Evolutionary conservation across 345 rosid genomes (phyloP).

Genomic region (Pelargonium nanum): DNA sequence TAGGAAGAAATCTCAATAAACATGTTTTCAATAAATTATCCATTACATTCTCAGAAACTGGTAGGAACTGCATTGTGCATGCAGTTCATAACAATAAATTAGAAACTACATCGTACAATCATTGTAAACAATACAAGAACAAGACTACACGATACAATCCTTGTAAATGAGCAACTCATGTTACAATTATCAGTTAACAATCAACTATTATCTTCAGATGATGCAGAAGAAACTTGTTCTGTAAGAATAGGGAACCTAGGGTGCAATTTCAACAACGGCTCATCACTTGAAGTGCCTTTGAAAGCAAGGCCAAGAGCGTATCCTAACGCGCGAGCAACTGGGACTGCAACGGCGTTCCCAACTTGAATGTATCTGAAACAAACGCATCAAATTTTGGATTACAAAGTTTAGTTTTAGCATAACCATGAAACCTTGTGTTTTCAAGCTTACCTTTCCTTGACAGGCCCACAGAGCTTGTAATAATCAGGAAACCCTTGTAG

Average conservation of each 20-base stretch:
- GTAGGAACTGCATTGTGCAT: too few species aligned
- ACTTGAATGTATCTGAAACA: conserved; percentile 54
- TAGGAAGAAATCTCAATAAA: too few species aligned
- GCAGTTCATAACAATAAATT: too few species aligned
- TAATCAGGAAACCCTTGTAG: conserved; percentile 68
- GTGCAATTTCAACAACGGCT: conserved; percentile 32
- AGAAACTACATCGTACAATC: too few species aligned
- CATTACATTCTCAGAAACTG: too few species aligned
- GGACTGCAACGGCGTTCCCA: conserved; percentile 72
- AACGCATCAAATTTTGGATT: background rate
- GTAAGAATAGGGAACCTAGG: conserved; percentile 16
- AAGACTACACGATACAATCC: too few species aligned
- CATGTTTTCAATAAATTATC: too few species aligned
- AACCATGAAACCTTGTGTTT: background rate
- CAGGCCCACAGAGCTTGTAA: conserved; percentile 49
- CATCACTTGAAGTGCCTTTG: conserved; percentile 14
- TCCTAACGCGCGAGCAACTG: conserved; percentile 60
- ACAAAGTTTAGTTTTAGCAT: background rate
- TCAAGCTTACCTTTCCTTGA: conserved; percentile 44
- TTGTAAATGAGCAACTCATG: too few species aligned
- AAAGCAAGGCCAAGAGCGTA: conserved; percentile 39
- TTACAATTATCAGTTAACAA: too few species aligned
- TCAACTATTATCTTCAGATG: conserved; percentile 21
- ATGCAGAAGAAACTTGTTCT: conserved; percentile 13
- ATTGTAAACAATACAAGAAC: too few species aligned